phyloP scores from a whole-genome alignment of 192 early-diverging fungal species.

The Coemansia sp. region DNA sequence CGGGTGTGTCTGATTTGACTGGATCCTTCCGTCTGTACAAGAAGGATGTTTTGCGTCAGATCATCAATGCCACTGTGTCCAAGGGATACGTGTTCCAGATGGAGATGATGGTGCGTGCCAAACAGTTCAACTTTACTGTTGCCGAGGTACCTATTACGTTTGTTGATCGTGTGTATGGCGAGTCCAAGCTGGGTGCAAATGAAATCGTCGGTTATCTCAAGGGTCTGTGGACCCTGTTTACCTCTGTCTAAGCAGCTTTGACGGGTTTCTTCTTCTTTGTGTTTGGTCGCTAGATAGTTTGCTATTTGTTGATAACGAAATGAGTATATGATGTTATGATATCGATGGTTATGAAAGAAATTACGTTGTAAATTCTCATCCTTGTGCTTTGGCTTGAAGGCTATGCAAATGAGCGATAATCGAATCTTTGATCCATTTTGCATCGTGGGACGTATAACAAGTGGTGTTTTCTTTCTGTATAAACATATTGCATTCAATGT shows the following conservation, averaged over 20 bases:
- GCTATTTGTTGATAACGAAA: not conserved
- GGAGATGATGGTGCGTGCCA: slow-evolving; percentile 99
- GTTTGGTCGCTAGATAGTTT: not conserved
- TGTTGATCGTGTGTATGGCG: slow-evolving; percentile 97
- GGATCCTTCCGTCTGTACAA: slow-evolving; percentile 96
- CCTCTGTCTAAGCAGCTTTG: slow-evolving; percentile 55
- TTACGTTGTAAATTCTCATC: not conserved
- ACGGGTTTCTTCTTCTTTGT: not conserved
- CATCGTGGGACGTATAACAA: slow-evolving; percentile 9
- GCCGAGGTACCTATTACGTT: slow-evolving; percentile 97
- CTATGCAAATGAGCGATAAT: slow-evolving; percentile 7
- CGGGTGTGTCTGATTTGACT: slow-evolving; percentile 90
- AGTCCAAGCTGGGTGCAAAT: slow-evolving; percentile 90
- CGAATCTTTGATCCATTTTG: slow-evolving; percentile 14
- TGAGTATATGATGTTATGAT: not conserved
- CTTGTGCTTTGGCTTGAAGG: not conserved
- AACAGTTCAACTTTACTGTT: slow-evolving; percentile 82
- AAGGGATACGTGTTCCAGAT: slow-evolving; percentile 99
- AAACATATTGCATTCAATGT: slow-evolving; percentile 23
- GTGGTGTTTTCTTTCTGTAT: slow-evolving; percentile 3
- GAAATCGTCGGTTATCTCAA: slow-evolving; percentile 93
- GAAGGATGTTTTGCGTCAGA: slow-evolving; percentile 77
- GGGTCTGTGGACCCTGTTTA: slow-evolving; percentile 82
- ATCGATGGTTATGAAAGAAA: no score
- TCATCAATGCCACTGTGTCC: slow-evolving; percentile 86